Conservation (phyloP, 2,329 filamentous ascomycete species). For the Fusarium illudens region DNA sequence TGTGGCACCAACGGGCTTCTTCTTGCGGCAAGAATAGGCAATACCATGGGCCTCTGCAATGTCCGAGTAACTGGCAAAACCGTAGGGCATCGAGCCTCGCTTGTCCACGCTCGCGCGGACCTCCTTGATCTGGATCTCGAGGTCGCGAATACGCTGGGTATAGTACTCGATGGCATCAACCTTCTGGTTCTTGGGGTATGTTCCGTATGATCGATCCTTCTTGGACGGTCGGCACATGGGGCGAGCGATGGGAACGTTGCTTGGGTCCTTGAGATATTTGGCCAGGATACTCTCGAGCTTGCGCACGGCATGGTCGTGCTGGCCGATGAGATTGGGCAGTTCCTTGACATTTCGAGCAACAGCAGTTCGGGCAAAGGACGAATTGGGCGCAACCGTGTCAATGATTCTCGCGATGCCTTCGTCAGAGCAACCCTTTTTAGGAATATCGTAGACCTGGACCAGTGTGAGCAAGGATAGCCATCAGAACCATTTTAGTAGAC, state of each 20-base stretch:
- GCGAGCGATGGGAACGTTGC: slow-evolving; percentile 77
- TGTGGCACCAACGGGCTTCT: slow-evolving; percentile 80
- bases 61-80: slow-evolving; percentile 91
- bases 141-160: slow-evolving; percentile 80
- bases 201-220: slow-evolving; percentile 73
- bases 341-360: slow-evolving; percentile 93
- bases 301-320: slow-evolving; percentile 83
- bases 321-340: slow-evolving; percentile 82
- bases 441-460: slow-evolving; percentile 80
- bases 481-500: neutral
- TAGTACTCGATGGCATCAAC: slow-evolving; percentile 95
- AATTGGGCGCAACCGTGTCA: slow-evolving; percentile 79
- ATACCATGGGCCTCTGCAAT: slow-evolving; percentile 89
- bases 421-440: slow-evolving; percentile 77
- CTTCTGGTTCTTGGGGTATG: slow-evolving; percentile 74
- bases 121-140: slow-evolving; percentile 86
- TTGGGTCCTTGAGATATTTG: slow-evolving; percentile 89
- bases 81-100: slow-evolving; percentile 87
- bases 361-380: slow-evolving; percentile 79
- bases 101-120: slow-evolving; percentile 84
- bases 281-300: slow-evolving; percentile 84
- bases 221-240: slow-evolving; percentile 84
- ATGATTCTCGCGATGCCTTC: slow-evolving; percentile 88
- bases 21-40: slow-evolving; percentile 81
- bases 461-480: slow-evolving; percentile 7